Conservation (phyloP, 352 stramenopile species). For the Peronospora farinosa region DNA sequence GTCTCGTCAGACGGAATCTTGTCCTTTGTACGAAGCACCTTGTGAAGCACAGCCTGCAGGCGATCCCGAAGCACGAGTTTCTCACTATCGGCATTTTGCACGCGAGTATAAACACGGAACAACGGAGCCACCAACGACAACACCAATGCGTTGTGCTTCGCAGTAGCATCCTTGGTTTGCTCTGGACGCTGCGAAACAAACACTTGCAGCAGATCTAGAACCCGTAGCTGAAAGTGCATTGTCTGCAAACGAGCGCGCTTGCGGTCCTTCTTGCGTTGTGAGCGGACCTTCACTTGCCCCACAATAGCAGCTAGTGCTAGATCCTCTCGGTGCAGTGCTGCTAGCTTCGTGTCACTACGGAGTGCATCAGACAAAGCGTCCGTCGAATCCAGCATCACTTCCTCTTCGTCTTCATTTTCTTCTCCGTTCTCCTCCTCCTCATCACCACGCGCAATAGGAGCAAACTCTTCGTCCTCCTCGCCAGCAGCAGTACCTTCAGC, state of each 20-base stretch:
- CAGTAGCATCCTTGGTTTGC: slow-evolving; percentile 12
- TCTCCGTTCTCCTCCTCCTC: slow-evolving; percentile 38
- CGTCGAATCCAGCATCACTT: slow-evolving; percentile 51
- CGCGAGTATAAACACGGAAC: slow-evolving; percentile 45
- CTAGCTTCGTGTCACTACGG: slow-evolving; percentile 52
- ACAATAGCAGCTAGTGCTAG: slow-evolving; percentile 74
- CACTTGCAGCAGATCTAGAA: slow-evolving; percentile 72
- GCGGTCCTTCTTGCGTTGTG: slow-evolving; percentile 68
- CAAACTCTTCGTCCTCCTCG: slow-evolving; percentile 43
- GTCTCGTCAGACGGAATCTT: slow-evolving; percentile 21
- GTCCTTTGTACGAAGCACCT: slow-evolving; percentile 60
- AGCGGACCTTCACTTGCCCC: slow-evolving; percentile 65
- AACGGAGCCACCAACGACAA: slow-evolving; percentile 56
- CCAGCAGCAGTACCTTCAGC: slow-evolving; percentile 28
- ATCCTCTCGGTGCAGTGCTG: slow-evolving; percentile 69
- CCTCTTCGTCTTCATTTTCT: slow-evolving; percentile 40
- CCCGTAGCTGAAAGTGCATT: slow-evolving; percentile 82
- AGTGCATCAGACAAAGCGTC: slow-evolving; percentile 63
- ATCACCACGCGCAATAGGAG: slow-evolving; percentile 26
- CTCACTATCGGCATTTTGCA: slow-evolving; percentile 54
- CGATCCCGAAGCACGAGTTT: slow-evolving; percentile 71
- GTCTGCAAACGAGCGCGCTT: slow-evolving; percentile 60
- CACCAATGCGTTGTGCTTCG: slow-evolving; percentile 28
- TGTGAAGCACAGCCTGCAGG: slow-evolving; percentile 61
- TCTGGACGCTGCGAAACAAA: slow-evolving; percentile 40